These are phyloP conservation scores for Colletotrichum theobromicola DNA, from an alignment of 2,329 filamentous ascomycete species.

Conservation along the genomic window DNA sequence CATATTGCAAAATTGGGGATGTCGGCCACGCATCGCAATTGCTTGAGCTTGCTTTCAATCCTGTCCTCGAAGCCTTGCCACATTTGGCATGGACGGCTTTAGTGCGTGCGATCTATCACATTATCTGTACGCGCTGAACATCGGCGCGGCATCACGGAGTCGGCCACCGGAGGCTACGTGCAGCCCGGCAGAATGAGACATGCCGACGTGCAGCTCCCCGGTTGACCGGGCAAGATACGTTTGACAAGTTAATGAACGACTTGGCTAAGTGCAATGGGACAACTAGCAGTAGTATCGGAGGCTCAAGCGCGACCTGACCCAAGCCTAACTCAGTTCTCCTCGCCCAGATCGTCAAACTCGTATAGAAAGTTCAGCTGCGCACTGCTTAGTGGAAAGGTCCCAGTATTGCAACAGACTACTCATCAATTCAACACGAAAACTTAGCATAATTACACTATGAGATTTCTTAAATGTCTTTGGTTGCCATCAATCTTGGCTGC, in stretches of 20 bases:
- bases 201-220: accelerated
- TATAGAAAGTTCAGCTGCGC: neutral
- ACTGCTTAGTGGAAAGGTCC: neutral
- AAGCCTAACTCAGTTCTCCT: accelerated
- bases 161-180: neutral
- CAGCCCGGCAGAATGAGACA: neutral
- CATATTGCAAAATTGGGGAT: neutral
- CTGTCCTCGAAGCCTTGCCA: neutral
- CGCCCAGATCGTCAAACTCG: neutral
- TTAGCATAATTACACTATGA: no score
- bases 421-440: neutral
- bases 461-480: neutral
- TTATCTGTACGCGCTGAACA: accelerated
- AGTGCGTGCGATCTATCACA: neutral
- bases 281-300: neutral
- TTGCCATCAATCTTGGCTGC: neutral
- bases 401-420: neutral
- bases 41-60: neutral
- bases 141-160: neutral
- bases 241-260: neutral
- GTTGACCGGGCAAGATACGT: neutral
- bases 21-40: neutral
- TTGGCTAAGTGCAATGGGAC: accelerated
- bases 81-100: neutral
- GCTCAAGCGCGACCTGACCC: neutral